These are phyloP conservation scores for Schwanniomyces occidentalis DNA, from an alignment of 805 yeast species.

Conservation along the genomic window DNA sequence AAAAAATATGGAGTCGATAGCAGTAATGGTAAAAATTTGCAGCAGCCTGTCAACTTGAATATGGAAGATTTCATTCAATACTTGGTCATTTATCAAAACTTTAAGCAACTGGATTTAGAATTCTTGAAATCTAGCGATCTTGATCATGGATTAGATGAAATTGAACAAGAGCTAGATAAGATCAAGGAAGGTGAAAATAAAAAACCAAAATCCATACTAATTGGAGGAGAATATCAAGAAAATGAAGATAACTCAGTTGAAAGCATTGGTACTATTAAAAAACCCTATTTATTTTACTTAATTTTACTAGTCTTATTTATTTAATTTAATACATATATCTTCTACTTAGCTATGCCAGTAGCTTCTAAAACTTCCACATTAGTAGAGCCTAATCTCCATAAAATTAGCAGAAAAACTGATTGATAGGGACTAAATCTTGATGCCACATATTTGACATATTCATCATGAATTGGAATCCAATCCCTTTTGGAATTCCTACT, in stretches of 20 bases:
- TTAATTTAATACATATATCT: not conserved
- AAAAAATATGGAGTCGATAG: conserved; percentile 17
- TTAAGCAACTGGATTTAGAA: conserved; percentile 23
- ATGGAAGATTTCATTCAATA: conserved; percentile 31
- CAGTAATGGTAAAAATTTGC: conserved; percentile 12
- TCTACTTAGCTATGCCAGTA: conserved; percentile 7
- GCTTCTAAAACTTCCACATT: conserved; percentile 47
- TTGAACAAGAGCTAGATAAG: conserved; percentile 35
- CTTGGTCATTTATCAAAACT: conserved; percentile 29
- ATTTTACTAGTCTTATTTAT: not conserved
- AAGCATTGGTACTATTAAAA: not conserved
- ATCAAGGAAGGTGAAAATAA: conserved; percentile 18
- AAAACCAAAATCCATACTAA: conserved; percentile 19
- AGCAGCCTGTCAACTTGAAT: conserved; percentile 24
- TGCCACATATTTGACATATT: conserved; percentile 55
- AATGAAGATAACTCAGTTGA: conserved; percentile 1
- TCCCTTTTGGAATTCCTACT: conserved; percentile 44
- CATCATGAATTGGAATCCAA: conserved; percentile 70
- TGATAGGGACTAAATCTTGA: conserved; percentile 64
- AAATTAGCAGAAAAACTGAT: conserved; percentile 62
- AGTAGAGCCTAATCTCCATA: conserved; percentile 73
- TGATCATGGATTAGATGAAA: conserved; percentile 39
- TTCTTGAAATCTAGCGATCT: conserved; percentile 26
- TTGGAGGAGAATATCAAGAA: conserved; percentile 28
- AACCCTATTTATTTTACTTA: conserved; percentile 1